These are phyloP conservation scores for Monosporascus sp. DNA, from an alignment of 2,329 filamentous ascomycete species.

Conservation along the genomic window DNA sequence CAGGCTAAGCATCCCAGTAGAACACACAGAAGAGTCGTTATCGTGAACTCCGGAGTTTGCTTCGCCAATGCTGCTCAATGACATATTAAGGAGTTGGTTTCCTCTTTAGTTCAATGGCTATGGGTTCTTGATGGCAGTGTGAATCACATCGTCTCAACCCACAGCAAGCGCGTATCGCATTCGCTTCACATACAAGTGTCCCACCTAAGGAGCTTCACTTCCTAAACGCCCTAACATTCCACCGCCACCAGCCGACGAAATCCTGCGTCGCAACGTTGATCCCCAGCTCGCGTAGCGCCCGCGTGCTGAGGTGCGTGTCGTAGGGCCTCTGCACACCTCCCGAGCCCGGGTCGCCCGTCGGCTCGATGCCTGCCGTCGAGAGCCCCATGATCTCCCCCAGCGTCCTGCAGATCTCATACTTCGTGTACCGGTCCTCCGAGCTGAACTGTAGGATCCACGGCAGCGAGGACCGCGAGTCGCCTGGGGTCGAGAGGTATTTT, in stretches of 20 bases:
- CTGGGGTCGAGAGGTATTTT: constrained; percentile 51
- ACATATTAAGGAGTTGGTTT: no score
- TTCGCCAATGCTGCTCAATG: no score
- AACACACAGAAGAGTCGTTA: no score
- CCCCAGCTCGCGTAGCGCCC: constrained; percentile 63
- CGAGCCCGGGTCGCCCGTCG: constrained; percentile 67
- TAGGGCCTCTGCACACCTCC: constrained; percentile 73
- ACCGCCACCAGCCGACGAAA: constrained; percentile 77
- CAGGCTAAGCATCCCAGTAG: no score
- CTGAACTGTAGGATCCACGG: constrained; percentile 77
- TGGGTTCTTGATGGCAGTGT: no score
- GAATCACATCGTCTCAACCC: no score
- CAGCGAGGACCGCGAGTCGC: constrained; percentile 42
- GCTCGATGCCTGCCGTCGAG: constrained; percentile 59
- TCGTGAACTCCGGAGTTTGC: no score
- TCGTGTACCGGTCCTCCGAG: constrained; percentile 80
- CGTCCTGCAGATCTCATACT: constrained; percentile 78
- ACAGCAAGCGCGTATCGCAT: no score
- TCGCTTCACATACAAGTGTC: no score
- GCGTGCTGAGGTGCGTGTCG: constrained; percentile 81
- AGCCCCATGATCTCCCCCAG: constrained; percentile 77
- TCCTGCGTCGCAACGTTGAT: constrained; percentile 70
- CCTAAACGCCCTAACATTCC: constrained; percentile 54
- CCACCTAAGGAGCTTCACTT: constrained; percentile 30
- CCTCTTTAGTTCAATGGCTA: no score